These are phyloP conservation scores for Volutella citrinella DNA, from an alignment of 2,329 filamentous ascomycete genomes.

Conservation along the genomic window DNA sequence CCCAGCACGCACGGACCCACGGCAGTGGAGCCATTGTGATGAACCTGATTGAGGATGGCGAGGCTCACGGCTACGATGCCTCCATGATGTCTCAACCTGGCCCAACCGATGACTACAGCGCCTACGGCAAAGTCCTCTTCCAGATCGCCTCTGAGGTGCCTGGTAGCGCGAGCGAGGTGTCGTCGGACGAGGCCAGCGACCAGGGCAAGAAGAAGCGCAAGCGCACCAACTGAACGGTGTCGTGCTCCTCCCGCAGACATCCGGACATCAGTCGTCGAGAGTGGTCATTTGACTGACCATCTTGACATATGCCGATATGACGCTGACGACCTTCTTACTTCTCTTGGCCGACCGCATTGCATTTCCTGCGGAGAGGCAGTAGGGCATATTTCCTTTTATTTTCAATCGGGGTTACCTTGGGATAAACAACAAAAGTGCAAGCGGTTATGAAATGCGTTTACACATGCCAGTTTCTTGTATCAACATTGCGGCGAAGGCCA, in stretches of 20 bases:
- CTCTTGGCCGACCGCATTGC: constrained; percentile 19
- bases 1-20: constrained; percentile 93
- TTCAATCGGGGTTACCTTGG: constrained; percentile 20
- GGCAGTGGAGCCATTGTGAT: constrained; percentile 87
- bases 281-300: constrained; percentile 17
- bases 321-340: constrained; percentile 29
- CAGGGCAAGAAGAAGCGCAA: constrained; percentile 65
- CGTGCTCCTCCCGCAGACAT: background rate
- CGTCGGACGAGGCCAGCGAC: constrained; percentile 51
- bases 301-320: constrained; percentile 32
- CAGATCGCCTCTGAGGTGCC: constrained; percentile 73
- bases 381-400: constrained; percentile 29
- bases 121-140: constrained; percentile 76
- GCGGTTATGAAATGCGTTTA: constrained; percentile 40
- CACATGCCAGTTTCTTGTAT: constrained; percentile 44
- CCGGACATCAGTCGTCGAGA: no score
- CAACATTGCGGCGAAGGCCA: constrained; percentile 32
- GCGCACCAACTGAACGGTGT: constrained; percentile 57
- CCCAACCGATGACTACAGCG: constrained; percentile 62
- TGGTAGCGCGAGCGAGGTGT: constrained; percentile 59
- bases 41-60: constrained; percentile 75
- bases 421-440: constrained; percentile 38
- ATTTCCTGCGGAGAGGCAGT: constrained; percentile 22
- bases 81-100: constrained; percentile 42
- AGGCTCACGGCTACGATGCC: constrained; percentile 43